phyloP scores from a whole-genome alignment of 148 eudicot species.

The Rhododendron vialii region DNA sequence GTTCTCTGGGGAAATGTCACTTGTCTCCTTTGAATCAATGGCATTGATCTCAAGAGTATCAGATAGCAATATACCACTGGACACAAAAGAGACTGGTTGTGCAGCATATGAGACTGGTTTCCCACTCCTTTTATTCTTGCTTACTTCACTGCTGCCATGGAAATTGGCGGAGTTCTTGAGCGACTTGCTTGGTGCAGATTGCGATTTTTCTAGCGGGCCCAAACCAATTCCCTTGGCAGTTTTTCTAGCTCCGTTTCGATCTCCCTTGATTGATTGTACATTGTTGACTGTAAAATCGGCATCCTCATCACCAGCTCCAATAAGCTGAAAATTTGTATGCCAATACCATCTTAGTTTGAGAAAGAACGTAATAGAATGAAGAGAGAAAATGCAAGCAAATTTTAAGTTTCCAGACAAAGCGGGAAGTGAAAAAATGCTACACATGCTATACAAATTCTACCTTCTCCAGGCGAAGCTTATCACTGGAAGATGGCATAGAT shows the following conservation, averaged over 20 bases:
- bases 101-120: conserved; percentile 52
- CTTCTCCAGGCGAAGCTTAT: conserved; percentile 77
- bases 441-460: conserved; percentile 17
- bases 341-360: not conserved
- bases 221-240: conserved; percentile 19
- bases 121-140: conserved; percentile 34
- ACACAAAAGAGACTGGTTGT: conserved; percentile 76
- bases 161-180: conserved; percentile 25
- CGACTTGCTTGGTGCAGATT: conserved; percentile 26
- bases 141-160: conserved; percentile 23
- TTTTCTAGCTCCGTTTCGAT: conserved; percentile 22
- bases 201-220: not conserved
- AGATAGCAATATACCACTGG: conserved; percentile 65
- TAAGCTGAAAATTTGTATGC: conserved; percentile 42
- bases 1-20: conserved; percentile 17
- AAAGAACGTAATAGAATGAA: not conserved
- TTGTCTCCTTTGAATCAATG: conserved; percentile 20
- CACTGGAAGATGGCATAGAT: conserved; percentile 75
- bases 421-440: not conserved
- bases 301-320: conserved; percentile 64
- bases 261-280: conserved; percentile 20
- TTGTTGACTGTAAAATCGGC: conserved; percentile 52
- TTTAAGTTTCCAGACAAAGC: not conserved
- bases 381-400: not conserved
- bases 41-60: conserved; percentile 31